These are phyloP conservation scores for Juncus effusus DNA, from an alignment of 176 grass and related monocot species.

Conservation along the genomic window DNA sequence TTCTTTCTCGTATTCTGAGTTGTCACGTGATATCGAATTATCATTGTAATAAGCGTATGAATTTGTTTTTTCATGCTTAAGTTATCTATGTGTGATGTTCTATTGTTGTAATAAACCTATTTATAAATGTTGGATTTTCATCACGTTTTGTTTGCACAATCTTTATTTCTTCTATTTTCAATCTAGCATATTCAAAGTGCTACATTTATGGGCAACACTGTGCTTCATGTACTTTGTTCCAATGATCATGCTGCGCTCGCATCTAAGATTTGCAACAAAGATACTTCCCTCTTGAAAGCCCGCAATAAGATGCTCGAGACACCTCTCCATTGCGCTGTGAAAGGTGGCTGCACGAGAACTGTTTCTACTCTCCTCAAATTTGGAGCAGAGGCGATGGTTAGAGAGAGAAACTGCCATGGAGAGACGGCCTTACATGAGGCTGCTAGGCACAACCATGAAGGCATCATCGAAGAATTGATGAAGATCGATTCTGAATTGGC, in stretches of 20 bases:
- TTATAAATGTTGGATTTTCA: too few relatives aligned
- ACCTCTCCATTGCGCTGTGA: neutral
- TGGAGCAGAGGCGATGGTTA: neutral
- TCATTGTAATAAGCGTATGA: too few relatives aligned
- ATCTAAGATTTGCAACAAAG: neutral
- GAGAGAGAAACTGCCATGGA: too few relatives aligned
- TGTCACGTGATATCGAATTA: too few relatives aligned
- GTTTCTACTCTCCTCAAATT: neutral
- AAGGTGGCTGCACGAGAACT: neutral
- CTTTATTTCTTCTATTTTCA: too few relatives aligned
- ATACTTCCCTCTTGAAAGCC: neutral
- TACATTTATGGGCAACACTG: neutral
- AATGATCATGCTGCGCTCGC: neutral
- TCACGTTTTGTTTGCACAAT: too few relatives aligned
- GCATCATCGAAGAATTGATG: neutral
- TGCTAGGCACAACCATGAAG: neutral
- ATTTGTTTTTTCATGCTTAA: too few relatives aligned
- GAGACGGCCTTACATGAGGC: too few relatives aligned
- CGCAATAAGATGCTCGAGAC: conserved; percentile 12
- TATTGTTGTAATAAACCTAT: too few relatives aligned
- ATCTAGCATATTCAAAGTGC: neutral
- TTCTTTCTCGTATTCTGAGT: too few relatives aligned
- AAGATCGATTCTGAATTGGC: neutral
- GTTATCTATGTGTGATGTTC: too few relatives aligned
- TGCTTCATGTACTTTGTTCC: neutral